Conservation (phyloP, 2,329 filamentous ascomycete genomes). For the Cephalotrichum gorgonifer region DNA sequence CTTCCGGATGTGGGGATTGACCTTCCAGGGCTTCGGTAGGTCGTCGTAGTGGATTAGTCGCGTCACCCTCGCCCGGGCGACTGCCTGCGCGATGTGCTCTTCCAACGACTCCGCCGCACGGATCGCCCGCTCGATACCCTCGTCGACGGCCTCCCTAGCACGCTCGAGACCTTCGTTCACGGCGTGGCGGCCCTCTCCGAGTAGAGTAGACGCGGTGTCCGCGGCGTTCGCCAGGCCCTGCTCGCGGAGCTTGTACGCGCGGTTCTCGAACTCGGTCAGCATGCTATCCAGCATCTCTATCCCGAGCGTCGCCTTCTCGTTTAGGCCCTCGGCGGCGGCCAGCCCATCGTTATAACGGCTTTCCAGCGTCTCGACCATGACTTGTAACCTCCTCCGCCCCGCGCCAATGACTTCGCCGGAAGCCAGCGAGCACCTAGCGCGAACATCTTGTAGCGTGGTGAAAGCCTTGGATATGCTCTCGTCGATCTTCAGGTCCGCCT, state of each 20-base stretch:
- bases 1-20: constrained; percentile 84
- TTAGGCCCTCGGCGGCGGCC: constrained; percentile 72
- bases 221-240: constrained; percentile 58
- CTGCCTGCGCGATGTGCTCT: constrained; percentile 72
- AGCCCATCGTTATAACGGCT: constrained; percentile 78
- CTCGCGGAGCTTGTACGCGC: constrained; percentile 70
- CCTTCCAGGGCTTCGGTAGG: constrained; percentile 81
- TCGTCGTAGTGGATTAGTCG: constrained; percentile 84
- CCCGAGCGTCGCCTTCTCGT: constrained; percentile 83
- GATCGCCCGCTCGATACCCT: constrained; percentile 71
- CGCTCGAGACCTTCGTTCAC: constrained; percentile 70
- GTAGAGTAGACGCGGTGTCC: constrained; percentile 58
- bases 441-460: constrained; percentile 73
- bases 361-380: constrained; percentile 90
- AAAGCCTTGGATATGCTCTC: constrained; percentile 77
- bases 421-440: constrained; percentile 78
- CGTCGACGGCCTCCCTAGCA: constrained; percentile 67
- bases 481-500: constrained; percentile 69
- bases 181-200: constrained; percentile 69
- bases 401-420: constrained; percentile 85
- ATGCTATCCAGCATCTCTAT: constrained; percentile 80
- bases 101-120: constrained; percentile 74
- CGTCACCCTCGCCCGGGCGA: constrained; percentile 63
- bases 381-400: constrained; percentile 69
- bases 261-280: constrained; percentile 73